These are phyloP conservation scores for Penicillium paxilli DNA, from an alignment of 495 filamentous ascomycete genomes.

Conservation along the genomic window DNA sequence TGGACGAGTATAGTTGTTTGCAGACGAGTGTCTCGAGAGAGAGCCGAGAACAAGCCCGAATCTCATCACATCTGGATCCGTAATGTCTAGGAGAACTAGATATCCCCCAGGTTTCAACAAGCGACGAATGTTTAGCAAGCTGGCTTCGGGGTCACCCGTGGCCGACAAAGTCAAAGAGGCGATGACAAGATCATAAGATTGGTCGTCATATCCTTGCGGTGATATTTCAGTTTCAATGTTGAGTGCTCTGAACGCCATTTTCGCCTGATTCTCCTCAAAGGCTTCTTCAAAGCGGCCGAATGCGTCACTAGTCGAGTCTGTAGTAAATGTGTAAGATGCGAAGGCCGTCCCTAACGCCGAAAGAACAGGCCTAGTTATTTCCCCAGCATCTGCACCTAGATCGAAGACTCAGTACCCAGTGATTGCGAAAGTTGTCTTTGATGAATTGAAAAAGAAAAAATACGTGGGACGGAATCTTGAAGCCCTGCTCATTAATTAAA, in stretches of 20 bases:
- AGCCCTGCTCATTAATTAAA: background rate
- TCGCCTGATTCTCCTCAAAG: slow-evolving; percentile 7
- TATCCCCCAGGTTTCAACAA: slow-evolving; percentile 57
- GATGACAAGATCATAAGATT: slow-evolving; percentile 51
- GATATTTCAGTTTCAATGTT: slow-evolving; percentile 42
- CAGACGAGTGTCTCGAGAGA: slow-evolving; percentile 21
- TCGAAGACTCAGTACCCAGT: too few relatives aligned
- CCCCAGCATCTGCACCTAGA: slow-evolving; percentile 38
- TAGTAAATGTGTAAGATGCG: slow-evolving; percentile 50
- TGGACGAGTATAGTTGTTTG: slow-evolving; percentile 33
- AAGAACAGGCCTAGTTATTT: slow-evolving; percentile 38
- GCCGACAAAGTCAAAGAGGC: slow-evolving; percentile 27
- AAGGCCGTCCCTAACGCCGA: slow-evolving; percentile 10
- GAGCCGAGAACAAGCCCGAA: slow-evolving; percentile 35
- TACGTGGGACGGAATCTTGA: too few relatives aligned
- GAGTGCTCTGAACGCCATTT: slow-evolving; percentile 46
- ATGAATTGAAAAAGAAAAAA: background rate
- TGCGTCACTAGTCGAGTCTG: slow-evolving; percentile 3
- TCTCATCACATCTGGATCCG: slow-evolving; percentile 27
- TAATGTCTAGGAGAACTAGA: slow-evolving; percentile 49
- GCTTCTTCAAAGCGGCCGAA: too few relatives aligned
- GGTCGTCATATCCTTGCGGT: slow-evolving; percentile 43
- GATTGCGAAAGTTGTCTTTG: background rate
- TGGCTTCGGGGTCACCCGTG: slow-evolving; percentile 22
- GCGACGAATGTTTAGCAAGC: slow-evolving; percentile 23